Evolutionary conservation across 2,329 filamentous ascomycete species (phyloP).

Genomic region (Verticillium tricorpus): DNA sequence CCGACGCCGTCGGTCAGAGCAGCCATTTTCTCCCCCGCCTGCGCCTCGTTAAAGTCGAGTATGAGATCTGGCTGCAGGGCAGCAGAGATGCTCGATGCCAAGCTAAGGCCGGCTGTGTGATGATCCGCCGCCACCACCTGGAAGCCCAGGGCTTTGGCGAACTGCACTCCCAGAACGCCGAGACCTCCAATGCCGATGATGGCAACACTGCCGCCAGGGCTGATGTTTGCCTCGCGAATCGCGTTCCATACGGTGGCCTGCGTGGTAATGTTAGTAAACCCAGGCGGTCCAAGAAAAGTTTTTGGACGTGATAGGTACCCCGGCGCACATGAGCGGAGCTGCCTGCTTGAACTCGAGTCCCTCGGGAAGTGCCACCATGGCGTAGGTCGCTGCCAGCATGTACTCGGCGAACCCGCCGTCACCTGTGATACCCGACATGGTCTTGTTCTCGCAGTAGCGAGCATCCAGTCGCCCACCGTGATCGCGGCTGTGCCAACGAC

Average conservation of each 20-base stretch:
- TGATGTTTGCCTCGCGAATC: conserved; percentile 8
- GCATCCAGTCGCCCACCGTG: not conserved
- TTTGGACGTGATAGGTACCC: not conserved
- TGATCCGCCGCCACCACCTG: conserved; percentile 21
- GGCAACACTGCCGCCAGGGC: conserved; percentile 7
- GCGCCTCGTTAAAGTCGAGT: conserved; percentile 4
- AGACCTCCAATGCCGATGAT: conserved; percentile 20
- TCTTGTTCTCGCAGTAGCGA: not conserved
- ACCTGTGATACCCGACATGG: not conserved
- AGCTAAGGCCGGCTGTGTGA: conserved; percentile 8
- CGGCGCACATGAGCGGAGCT: conserved; percentile 6
- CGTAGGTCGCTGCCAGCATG: not conserved
- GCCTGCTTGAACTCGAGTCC: not conserved
- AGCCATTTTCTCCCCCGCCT: conserved; percentile 8
- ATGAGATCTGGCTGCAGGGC: conserved; percentile 13
- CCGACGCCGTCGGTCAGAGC: conserved; percentile 13
- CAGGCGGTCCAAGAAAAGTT: too few relatives aligned
- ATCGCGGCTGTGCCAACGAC: conserved; percentile 3
- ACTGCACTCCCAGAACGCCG: conserved; percentile 20
- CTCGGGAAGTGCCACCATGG: not conserved
- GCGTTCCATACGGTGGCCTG: conserved; percentile 13
- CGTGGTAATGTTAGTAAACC: not conserved
- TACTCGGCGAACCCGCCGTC: conserved; percentile 3
- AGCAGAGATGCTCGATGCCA: conserved; percentile 12
- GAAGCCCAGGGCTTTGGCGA: conserved; percentile 21